Evolutionary conservation across 2,329 filamentous ascomycete genomes (phyloP).

Genomic region (Colletotrichum costaricense): DNA sequence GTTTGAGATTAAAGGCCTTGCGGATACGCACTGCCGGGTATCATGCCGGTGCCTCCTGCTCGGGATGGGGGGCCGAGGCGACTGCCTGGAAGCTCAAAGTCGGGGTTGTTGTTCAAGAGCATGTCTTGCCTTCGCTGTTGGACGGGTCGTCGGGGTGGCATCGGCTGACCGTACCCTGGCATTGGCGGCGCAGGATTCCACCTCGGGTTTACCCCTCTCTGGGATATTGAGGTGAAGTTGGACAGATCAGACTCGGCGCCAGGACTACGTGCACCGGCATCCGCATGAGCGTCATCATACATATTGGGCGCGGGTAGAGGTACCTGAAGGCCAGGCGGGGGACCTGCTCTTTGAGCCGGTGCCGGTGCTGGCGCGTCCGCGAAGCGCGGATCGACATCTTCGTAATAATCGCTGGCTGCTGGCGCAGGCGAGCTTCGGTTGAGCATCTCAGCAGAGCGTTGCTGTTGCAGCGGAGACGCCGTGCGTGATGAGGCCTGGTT

Average conservation of each 20-base stretch:
- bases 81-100: slow-evolving; percentile 77
- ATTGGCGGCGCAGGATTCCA: slow-evolving; percentile 73
- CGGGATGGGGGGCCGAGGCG: slow-evolving; percentile 43
- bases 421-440: slow-evolving; percentile 48
- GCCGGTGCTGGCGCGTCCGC: slow-evolving; percentile 48
- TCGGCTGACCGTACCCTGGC: slow-evolving; percentile 56
- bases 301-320: slow-evolving; percentile 50
- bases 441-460: slow-evolving; percentile 47
- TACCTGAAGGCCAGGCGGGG: slow-evolving; percentile 31
- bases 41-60: slow-evolving; percentile 54
- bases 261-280: slow-evolving; percentile 72
- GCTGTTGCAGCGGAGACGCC: slow-evolving; percentile 55
- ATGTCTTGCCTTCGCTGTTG: slow-evolving; percentile 75
- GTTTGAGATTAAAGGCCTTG: slow-evolving; percentile 41
- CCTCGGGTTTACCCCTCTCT: slow-evolving; percentile 87
- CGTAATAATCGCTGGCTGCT: slow-evolving; percentile 75
- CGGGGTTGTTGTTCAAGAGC: slow-evolving; percentile 82
- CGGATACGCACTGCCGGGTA: slow-evolving; percentile 66
- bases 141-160: slow-evolving; percentile 51
- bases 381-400: slow-evolving; percentile 93
- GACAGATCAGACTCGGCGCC: slow-evolving; percentile 79
- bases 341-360: slow-evolving; percentile 37
- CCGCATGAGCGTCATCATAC: slow-evolving; percentile 73
- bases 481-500: slow-evolving; percentile 54
- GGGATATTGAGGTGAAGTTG: slow-evolving; percentile 90